Evolutionary conservation across 352 stramenopile species (phyloP), one percentile per base, ranked within the genome.

Genomic region (Phytophthora kernoviae): DNA sequence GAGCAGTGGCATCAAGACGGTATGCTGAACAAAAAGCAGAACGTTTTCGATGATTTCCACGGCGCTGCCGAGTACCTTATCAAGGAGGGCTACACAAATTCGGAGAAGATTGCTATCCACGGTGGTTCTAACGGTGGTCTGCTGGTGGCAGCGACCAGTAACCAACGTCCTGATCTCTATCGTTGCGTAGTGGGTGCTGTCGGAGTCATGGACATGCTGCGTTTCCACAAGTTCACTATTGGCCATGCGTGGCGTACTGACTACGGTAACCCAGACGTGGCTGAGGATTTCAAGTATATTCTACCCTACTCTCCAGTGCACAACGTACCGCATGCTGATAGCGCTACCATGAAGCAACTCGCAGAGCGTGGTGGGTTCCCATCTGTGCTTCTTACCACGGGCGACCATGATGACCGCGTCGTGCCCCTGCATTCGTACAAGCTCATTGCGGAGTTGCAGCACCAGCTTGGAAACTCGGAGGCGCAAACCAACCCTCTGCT

Each of bases 41-140:
- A 96, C 65, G 86, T 92, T 9, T 99, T 98, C 60, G 94, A 99
- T 48, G 96, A 99, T 62, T 98, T 98, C 69, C 93, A 97, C 54
- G 87, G 87, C n/a, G 92, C 97, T 41, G 94, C 81, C 27, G 84
- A 98, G 66, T 91, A 98, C 70, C 68, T 99, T 8, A 94, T 98
- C 60, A 67, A 82, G 33, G 73, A 87, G 43, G 81, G 80, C 6
- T 91, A 98, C 64, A 98, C 93, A 22, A 96, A 88, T 26, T 59
- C 91, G 14, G 77, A 81, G 26, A 97, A 96, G 60, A 88, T 98
- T 36, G 93, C 84, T 7, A 96, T 96, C 48, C 77, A 94, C 50
- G 96, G 94, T 44, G 94, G 94, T 44, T 97, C 87, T 15, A 98
- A 98, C 74, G 96, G 94, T n/a, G 96, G 96, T 32, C 68, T 98